Evolutionary conservation across 495 filamentous ascomycete genomes (phyloP).

Genomic region (Talaromyces stipitatus): DNA sequence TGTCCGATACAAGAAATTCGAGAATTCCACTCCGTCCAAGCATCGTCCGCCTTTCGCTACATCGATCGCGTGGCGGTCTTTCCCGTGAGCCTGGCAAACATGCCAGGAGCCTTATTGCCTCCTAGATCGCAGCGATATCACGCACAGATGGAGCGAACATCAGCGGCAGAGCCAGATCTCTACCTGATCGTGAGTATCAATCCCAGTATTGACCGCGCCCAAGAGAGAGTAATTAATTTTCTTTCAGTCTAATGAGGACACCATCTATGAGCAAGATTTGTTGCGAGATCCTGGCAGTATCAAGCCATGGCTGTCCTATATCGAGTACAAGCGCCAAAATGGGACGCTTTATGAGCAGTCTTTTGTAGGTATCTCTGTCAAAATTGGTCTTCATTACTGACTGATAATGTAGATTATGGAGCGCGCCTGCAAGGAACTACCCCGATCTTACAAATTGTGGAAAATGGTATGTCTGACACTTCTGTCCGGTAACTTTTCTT

Average conservation of each 20-base stretch:
- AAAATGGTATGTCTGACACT: slow-evolving; percentile 62
- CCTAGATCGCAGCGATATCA: slow-evolving; percentile 45
- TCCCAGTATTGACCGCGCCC: not conserved
- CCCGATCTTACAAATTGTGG: slow-evolving; percentile 97
- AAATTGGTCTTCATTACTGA: not conserved
- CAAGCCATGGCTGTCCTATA: slow-evolving; percentile 94
- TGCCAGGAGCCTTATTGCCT: slow-evolving; percentile 57
- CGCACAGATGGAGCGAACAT: slow-evolving; percentile 39
- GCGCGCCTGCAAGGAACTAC: slow-evolving; percentile 79
- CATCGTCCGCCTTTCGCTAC: not conserved
- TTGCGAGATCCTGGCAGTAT: slow-evolving; percentile 75
- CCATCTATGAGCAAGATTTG: slow-evolving; percentile 93
- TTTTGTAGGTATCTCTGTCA: slow-evolving; percentile 56
- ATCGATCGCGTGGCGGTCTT: slow-evolving; percentile 19
- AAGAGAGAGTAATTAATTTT: slow-evolving; percentile 9
- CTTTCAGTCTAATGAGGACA: slow-evolving; percentile 70
- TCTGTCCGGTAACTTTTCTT: not conserved
- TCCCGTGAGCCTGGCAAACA: slow-evolving; percentile 39
- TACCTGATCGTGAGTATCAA: slow-evolving; percentile 64
- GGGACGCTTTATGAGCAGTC: slow-evolving; percentile 84
- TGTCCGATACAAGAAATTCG: not conserved
- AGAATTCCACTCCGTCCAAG: not conserved
- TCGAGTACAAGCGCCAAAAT: slow-evolving; percentile 84
- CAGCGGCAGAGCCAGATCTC: slow-evolving; percentile 51
- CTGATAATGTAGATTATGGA: slow-evolving; percentile 53